A percentile compares a stretch with the other conserved stretches of the same genome.
Evolutionary conservation across 2,329 filamentous ascomycete species (phyloP).

Genomic region (Podosphaera fusca): DNA sequence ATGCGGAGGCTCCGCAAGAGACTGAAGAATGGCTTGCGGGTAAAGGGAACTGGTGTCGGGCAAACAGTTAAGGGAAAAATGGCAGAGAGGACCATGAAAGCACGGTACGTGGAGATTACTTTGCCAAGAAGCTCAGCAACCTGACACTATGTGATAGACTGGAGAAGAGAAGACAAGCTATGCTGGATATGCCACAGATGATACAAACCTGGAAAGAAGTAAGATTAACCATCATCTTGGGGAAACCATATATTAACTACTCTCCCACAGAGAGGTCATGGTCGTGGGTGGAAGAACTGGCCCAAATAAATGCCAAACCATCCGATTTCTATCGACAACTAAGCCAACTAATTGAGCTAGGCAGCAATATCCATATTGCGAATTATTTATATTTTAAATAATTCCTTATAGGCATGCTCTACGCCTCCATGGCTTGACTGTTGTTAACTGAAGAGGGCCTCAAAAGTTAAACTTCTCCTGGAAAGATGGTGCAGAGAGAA

Average conservation of each 20-base stretch:
- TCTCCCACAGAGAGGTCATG: constrained; percentile 36
- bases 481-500: too few species aligned
- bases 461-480: too few species aligned
- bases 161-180: constrained; percentile 74
- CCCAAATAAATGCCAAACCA: constrained; percentile 23
- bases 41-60: constrained; percentile 83
- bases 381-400: too few species aligned
- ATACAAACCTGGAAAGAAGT: constrained; percentile 88
- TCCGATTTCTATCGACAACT: background rate
- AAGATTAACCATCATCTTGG: constrained; percentile 16
- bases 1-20: constrained; percentile 46
- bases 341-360: too few species aligned
- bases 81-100: constrained; percentile 70
- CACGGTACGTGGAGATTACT: constrained; percentile 28
- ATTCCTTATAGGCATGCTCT: too few species aligned
- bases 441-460: too few species aligned
- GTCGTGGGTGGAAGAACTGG: constrained; percentile 53
- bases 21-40: constrained; percentile 56
- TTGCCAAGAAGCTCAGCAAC: background rate
- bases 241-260: constrained; percentile 16
- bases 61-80: constrained; percentile 88
- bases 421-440: too few species aligned
- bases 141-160: constrained; percentile 28
- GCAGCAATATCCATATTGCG: too few species aligned
- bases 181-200: constrained; percentile 84